These are phyloP conservation scores for Pseudogymnoascus sp. DNA, from an alignment of 2,329 filamentous ascomycete species.

Conservation along the genomic window DNA sequence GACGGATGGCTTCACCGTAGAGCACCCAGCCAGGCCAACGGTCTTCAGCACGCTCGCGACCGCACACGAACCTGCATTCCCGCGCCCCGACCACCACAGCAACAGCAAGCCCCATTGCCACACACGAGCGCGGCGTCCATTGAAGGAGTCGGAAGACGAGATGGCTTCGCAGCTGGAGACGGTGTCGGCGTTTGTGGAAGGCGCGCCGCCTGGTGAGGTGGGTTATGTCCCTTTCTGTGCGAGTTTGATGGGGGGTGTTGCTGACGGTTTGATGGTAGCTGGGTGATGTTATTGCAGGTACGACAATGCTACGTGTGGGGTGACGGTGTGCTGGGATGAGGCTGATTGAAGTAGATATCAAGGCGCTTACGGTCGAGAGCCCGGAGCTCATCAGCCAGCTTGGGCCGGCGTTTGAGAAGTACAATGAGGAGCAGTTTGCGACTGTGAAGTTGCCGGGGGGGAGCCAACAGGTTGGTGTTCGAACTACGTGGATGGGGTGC, in stretches of 20 bases:
- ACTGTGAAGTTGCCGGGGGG: constrained; percentile 84
- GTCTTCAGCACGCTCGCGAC: constrained; percentile 4
- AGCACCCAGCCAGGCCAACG: neutral
- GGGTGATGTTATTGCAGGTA: constrained; percentile 21
- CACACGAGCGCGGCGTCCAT: constrained; percentile 6
- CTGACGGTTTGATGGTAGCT: constrained; percentile 13
- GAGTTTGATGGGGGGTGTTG: neutral
- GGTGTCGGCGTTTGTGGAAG: constrained; percentile 81
- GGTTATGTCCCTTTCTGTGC: constrained; percentile 24
- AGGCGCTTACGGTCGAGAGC: constrained; percentile 66
- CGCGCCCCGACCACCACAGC: neutral
- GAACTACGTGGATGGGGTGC: neutral
- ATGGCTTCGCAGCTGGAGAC: constrained; percentile 42
- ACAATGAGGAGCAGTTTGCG: constrained; percentile 91
- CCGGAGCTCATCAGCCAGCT: constrained; percentile 62
- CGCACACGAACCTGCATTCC: neutral
- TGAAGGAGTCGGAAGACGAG: neutral
- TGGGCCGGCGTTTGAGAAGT: constrained; percentile 77
- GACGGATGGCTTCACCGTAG: neutral
- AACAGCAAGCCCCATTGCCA: constrained; percentile 10
- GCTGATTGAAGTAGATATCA: constrained; percentile 60
- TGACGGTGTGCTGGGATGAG: neutral
- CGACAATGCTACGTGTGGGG: neutral
- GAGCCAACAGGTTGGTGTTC: constrained; percentile 57
- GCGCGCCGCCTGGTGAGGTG: constrained; percentile 95